Percentiles rank a stretch among this genome's conserved stretches.
Conservation (phyloP, 805 yeast genomes). For the Starmerella etchellsii region DNA sequence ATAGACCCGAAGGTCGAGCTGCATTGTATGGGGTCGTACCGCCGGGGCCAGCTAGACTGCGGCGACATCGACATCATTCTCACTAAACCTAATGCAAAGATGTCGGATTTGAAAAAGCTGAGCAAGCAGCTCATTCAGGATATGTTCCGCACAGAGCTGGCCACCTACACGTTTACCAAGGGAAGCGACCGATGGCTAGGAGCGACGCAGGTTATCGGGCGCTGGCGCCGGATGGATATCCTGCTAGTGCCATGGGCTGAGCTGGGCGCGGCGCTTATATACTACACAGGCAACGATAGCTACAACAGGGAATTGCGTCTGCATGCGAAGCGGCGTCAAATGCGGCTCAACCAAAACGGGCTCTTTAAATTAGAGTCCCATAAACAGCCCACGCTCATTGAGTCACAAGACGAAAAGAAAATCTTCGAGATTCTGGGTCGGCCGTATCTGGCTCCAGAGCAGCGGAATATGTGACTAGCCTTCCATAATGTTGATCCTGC, state of each 20-base stretch:
- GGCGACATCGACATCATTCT: slow-evolving; percentile 45
- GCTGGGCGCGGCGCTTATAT: slow-evolving; percentile 37
- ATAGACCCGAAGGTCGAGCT: slow-evolving; percentile 30
- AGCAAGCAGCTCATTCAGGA: slow-evolving; percentile 11
- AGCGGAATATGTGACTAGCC: slow-evolving; percentile 13
- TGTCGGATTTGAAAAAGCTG: slow-evolving; percentile 13
- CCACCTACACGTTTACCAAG: slow-evolving; percentile 26
- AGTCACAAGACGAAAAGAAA: slow-evolving; percentile 32
- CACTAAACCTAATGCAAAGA: slow-evolving; percentile 27
- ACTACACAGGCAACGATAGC: slow-evolving; percentile 43
- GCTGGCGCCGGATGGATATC: slow-evolving; percentile 44
- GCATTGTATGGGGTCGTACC: slow-evolving; percentile 39
- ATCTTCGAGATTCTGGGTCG: slow-evolving; percentile 37
- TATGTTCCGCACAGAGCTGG: slow-evolving; percentile 27
- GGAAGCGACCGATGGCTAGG: slow-evolving; percentile 27
- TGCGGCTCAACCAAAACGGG: slow-evolving; percentile 34
- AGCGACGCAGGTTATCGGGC: slow-evolving; percentile 23
- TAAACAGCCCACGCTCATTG: slow-evolving; percentile 27
- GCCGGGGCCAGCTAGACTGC: slow-evolving; percentile 35
- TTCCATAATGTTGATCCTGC: too few species aligned
- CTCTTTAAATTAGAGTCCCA: slow-evolving; percentile 24
- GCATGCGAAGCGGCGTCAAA: slow-evolving; percentile 32
- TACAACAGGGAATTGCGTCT: slow-evolving; percentile 38
- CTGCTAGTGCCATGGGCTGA: slow-evolving; percentile 35
- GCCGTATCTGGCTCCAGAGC: slow-evolving; percentile 27